A percentile compares a stretch with the other conserved stretches of the same genome.
Conservation (phyloP, 768 basidiomycete species). For the Pisolithus albus region DNA sequence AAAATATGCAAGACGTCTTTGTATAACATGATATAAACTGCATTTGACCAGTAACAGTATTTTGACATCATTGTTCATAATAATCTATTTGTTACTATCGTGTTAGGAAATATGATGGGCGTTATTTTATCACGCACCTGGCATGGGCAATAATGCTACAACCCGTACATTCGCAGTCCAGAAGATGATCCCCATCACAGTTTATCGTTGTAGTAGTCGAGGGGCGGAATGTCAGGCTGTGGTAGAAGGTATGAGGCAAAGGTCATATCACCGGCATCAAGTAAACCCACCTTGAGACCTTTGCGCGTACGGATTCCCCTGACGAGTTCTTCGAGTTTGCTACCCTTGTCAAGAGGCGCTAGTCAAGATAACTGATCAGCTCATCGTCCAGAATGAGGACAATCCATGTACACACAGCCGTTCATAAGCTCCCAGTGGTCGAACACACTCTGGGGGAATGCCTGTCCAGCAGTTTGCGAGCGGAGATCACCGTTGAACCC, state of each 20-base stretch:
- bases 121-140: no score
- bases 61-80: no score
- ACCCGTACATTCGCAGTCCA: slow-evolving; percentile 11
- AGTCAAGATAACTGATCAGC: slow-evolving; percentile 8
- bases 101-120: no score
- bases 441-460: slow-evolving; percentile 94
- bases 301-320: slow-evolving; percentile 81
- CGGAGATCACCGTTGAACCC: slow-evolving; percentile 98
- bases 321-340: slow-evolving; percentile 84
- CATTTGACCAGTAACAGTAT: no score
- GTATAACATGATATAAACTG: no score
- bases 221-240: slow-evolving; percentile 79
- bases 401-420: slow-evolving; percentile 51
- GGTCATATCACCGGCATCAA: slow-evolving; percentile 5
- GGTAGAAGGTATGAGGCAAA: slow-evolving; percentile 5
- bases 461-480: slow-evolving; percentile 88
- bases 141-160: slow-evolving; percentile 6
- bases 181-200: slow-evolving; percentile 38
- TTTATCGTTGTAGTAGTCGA: slow-evolving; percentile 94
- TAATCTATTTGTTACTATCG: no score
- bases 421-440: slow-evolving; percentile 89
- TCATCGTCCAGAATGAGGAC: not conserved
- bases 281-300: slow-evolving; percentile 73
- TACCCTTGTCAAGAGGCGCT: slow-evolving; percentile 85
- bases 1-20: no score